These are phyloP conservation scores for Boletus tomentosulus DNA, from an alignment of 768 basidiomycete genomes.

Conservation along the genomic window DNA sequence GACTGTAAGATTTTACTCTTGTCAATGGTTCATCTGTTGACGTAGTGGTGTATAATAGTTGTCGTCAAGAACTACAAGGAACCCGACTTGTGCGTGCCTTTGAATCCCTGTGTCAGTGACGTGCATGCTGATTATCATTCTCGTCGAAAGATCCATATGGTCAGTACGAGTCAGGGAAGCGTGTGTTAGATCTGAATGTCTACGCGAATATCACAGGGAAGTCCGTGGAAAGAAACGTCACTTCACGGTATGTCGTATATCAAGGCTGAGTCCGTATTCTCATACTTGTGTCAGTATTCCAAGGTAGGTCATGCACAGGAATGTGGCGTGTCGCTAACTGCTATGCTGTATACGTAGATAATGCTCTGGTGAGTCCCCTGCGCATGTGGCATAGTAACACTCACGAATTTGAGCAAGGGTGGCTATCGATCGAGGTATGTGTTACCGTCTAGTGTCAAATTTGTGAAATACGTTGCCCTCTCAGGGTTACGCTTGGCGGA, in stretches of 20 bases:
- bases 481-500: slow-evolving; percentile 87
- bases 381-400: neutral
- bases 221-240: slow-evolving; percentile 81
- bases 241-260: slow-evolving; percentile 62
- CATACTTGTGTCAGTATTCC: slow-evolving; percentile 52
- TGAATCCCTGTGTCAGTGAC: neutral
- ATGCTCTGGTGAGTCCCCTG: slow-evolving; percentile 76
- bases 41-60: slow-evolving; percentile 34
- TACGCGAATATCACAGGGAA: slow-evolving; percentile 55
- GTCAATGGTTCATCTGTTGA: neutral
- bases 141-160: slow-evolving; percentile 69
- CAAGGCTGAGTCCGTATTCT: neutral
- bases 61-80: slow-evolving; percentile 70
- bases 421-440: slow-evolving; percentile 80
- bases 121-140: slow-evolving; percentile 1
- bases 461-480: neutral
- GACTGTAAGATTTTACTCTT: slow-evolving; percentile 50
- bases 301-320: slow-evolving; percentile 47
- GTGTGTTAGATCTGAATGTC: slow-evolving; percentile 22
- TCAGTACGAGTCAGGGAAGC: slow-evolving; percentile 39
- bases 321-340: slow-evolving; percentile 4
- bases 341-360: slow-evolving; percentile 41
- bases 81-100: slow-evolving; percentile 67
- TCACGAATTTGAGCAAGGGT: slow-evolving; percentile 54
- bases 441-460: neutral